phyloP scores from a whole-genome alignment of 2,329 filamentous ascomycete species.

The Escovopsis sp. region DNA sequence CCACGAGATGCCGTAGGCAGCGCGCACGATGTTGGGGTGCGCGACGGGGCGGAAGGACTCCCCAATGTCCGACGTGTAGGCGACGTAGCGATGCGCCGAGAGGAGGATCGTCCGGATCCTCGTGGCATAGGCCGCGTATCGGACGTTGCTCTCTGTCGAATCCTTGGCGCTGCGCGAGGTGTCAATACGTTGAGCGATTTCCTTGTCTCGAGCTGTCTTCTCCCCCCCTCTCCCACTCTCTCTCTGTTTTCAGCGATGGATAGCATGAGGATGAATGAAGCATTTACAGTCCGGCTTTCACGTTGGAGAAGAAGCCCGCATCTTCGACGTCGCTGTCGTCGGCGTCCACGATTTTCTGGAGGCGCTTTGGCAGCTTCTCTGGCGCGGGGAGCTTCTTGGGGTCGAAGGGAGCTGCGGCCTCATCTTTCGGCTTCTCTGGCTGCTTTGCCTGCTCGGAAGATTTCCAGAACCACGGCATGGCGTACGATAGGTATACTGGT shows the following conservation, averaged over 20 bases:
- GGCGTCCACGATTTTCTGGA: constrained; percentile 45
- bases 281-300: constrained; percentile 67
- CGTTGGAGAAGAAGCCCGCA: constrained; percentile 60
- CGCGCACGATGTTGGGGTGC: constrained; percentile 65
- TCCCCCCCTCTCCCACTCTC: too few species aligned
- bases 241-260: too few species aligned
- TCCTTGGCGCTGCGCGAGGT: constrained; percentile 34
- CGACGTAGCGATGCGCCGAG: constrained; percentile 87
- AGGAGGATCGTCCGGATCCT: constrained; percentile 76
- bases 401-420: constrained; percentile 22
- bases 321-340: constrained; percentile 34
- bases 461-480: constrained; percentile 31
- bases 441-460: constrained; percentile 16
- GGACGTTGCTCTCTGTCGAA: constrained; percentile 69
- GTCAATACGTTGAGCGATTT: constrained; percentile 5
- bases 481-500: background rate
- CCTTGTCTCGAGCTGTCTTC: too few species aligned
- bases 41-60: constrained; percentile 91
- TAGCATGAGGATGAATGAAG: background rate
- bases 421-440: constrained; percentile 14
- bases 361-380: constrained; percentile 36
- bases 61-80: constrained; percentile 92
- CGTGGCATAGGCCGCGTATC: constrained; percentile 86
- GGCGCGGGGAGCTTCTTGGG: constrained; percentile 31
- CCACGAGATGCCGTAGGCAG: constrained; percentile 87